Conservation (phyloP, 495 filamentous ascomycete species). For the Aspergillus campestris region DNA sequence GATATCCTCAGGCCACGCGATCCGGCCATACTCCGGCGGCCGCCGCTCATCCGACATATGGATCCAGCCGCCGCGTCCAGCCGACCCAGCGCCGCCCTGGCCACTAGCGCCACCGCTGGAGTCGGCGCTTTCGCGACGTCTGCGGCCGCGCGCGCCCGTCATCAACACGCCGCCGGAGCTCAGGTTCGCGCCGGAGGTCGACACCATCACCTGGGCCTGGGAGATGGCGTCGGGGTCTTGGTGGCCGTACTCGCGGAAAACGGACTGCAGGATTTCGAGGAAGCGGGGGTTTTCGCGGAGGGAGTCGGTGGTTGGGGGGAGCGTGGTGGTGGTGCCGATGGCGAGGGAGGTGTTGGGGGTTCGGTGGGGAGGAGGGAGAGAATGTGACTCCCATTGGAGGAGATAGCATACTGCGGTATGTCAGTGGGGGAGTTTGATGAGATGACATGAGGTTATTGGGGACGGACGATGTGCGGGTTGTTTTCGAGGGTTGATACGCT, state of each 20-base stretch:
- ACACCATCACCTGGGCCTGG: constrained; percentile 73
- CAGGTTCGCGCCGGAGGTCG: constrained; percentile 63
- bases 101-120: constrained; percentile 70
- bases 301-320: constrained; percentile 70
- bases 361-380: constrained; percentile 68
- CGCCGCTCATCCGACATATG: constrained; percentile 79
- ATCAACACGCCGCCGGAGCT: constrained; percentile 59
- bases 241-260: constrained; percentile 59
- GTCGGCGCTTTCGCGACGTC: constrained; percentile 37
- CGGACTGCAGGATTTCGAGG: constrained; percentile 62
- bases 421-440: constrained; percentile 1
- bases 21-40: constrained; percentile 83
- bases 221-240: constrained; percentile 63
- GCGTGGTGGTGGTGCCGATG: constrained; percentile 61
- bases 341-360: constrained; percentile 58
- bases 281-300: constrained; percentile 75
- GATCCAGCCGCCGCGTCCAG: constrained; percentile 75
- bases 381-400: constrained; percentile 39
- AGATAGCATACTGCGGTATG: constrained; percentile 62
- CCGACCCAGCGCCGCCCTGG: constrained; percentile 78
- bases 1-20: constrained; percentile 87
- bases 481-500: constrained; percentile 44
- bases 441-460: neutral
- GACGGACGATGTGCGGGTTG: constrained; percentile 48
- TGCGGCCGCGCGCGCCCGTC: constrained; percentile 29